Evolutionary conservation across 768 basidiomycete species (phyloP).

Genomic region (Russula virescens): DNA sequence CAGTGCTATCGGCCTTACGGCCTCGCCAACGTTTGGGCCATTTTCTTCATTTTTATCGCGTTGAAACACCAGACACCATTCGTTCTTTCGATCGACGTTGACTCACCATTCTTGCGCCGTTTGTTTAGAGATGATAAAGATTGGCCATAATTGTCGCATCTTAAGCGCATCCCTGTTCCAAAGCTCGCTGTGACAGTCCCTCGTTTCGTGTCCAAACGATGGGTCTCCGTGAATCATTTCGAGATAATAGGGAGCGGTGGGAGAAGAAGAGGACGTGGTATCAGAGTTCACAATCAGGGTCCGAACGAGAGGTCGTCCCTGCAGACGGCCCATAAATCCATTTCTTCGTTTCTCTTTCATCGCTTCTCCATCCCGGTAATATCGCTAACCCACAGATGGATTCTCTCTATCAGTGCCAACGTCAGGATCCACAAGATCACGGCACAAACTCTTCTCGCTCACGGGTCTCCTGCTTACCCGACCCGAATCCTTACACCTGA

Average conservation of each 20-base stretch:
- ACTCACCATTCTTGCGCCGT: background rate
- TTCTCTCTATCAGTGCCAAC: background rate
- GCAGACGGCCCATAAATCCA: background rate
- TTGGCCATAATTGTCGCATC: background rate
- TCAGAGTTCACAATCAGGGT: slow-evolving; percentile 18
- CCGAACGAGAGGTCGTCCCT: background rate
- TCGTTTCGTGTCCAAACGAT: background rate
- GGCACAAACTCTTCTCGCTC: background rate
- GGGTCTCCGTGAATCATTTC: slow-evolving; percentile 13
- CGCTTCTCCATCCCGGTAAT: background rate
- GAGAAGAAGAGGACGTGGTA: background rate
- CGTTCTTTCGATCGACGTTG: background rate
- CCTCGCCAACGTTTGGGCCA: background rate
- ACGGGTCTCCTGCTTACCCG: background rate
- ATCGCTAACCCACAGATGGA: background rate
- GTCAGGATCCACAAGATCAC: slow-evolving; percentile 4
- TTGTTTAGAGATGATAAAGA: background rate
- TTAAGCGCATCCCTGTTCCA: slow-evolving; percentile 3
- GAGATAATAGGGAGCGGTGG: background rate
- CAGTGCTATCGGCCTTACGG: background rate
- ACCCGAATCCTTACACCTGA: background rate
- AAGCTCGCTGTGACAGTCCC: slow-evolving; percentile 3
- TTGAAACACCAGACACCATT: background rate
- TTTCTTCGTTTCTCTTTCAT: no score
- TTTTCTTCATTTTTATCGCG: background rate